These are phyloP conservation scores for Xenoacremonium recifei DNA, from an alignment of 2,329 filamentous ascomycete species.

Conservation along the genomic window DNA sequence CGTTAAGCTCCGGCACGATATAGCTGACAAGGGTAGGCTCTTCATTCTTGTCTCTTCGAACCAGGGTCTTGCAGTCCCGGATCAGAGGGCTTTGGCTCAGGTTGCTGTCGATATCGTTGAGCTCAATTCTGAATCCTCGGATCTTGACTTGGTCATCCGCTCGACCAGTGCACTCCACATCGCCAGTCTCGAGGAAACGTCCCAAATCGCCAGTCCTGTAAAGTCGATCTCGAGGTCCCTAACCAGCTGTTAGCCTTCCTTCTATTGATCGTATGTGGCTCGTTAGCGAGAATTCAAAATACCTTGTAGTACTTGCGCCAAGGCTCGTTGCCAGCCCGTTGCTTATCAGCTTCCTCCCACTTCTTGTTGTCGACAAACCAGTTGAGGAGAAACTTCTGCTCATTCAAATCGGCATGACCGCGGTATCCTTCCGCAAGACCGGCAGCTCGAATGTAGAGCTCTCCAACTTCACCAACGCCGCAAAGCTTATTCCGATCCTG, in stretches of 20 bases:
- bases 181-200: conserved; percentile 52
- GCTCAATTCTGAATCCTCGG: conserved; percentile 90
- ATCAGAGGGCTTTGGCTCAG: conserved; percentile 72
- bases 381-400: conserved; percentile 76
- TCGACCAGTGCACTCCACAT: conserved; percentile 76
- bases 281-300: no score
- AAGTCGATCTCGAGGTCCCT: conserved; percentile 80
- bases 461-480: conserved; percentile 76
- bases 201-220: conserved; percentile 90
- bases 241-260: no score
- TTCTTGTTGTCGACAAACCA: conserved; percentile 79
- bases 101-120: conserved; percentile 88
- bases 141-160: conserved; percentile 93
- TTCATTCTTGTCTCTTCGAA: conserved; percentile 49
- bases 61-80: conserved; percentile 80
- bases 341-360: conserved; percentile 66
- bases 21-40: conserved; percentile 88
- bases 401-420: conserved; percentile 57
- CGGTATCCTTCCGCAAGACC: conserved; percentile 83
- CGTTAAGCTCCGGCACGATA: conserved; percentile 67
- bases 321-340: conserved; percentile 57
- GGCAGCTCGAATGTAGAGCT: conserved; percentile 78
- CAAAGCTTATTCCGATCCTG: conserved; percentile 67
- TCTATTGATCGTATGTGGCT: no score
- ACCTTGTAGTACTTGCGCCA: conserved; percentile 78